phyloP scores from a whole-genome alignment of 495 filamentous ascomycete species.

The Physcia stellaris region DNA sequence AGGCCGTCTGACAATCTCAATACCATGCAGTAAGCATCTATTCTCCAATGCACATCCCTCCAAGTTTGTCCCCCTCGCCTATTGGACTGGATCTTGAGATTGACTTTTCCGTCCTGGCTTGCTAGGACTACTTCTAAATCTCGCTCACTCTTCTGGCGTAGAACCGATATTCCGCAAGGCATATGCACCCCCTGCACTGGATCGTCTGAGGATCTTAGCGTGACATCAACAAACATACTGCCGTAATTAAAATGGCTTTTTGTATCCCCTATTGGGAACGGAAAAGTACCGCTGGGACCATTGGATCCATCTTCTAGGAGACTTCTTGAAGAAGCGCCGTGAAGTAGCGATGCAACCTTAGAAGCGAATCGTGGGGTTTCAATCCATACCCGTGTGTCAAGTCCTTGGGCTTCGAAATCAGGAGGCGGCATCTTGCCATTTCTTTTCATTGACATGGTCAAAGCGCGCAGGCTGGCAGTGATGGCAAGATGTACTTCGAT shows the following conservation, averaged over 20 bases:
- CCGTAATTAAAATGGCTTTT: constrained; percentile 56
- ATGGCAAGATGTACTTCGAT: constrained; percentile 41
- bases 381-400: constrained; percentile 64
- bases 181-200: constrained; percentile 50
- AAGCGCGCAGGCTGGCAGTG: constrained; percentile 48
- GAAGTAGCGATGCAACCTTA: constrained; percentile 51
- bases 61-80: constrained; percentile 57
- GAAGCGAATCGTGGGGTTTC: constrained; percentile 55
- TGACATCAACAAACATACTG: constrained; percentile 55
- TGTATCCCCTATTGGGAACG: constrained; percentile 63
- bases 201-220: constrained; percentile 51
- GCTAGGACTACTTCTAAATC: constrained; percentile 54
- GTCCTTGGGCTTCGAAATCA: constrained; percentile 43
- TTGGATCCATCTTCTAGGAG: constrained; percentile 26
- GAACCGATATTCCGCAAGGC: constrained; percentile 57
- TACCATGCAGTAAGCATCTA: constrained; percentile 42
- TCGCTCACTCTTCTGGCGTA: constrained; percentile 52
- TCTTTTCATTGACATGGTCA: constrained; percentile 68
- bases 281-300: constrained; percentile 39
- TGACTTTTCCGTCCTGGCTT: constrained; percentile 63
- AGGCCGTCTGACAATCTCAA: constrained; percentile 57
- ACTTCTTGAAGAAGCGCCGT: constrained; percentile 41
- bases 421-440: constrained; percentile 58
- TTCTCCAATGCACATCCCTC: constrained; percentile 67
- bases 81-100: constrained; percentile 56